A percentile compares a stretch with the other conserved stretches of the same genome.
These are phyloP conservation scores for Cruciata laevipes DNA, from an alignment of 257 asterid species.

Conservation along the genomic window DNA sequence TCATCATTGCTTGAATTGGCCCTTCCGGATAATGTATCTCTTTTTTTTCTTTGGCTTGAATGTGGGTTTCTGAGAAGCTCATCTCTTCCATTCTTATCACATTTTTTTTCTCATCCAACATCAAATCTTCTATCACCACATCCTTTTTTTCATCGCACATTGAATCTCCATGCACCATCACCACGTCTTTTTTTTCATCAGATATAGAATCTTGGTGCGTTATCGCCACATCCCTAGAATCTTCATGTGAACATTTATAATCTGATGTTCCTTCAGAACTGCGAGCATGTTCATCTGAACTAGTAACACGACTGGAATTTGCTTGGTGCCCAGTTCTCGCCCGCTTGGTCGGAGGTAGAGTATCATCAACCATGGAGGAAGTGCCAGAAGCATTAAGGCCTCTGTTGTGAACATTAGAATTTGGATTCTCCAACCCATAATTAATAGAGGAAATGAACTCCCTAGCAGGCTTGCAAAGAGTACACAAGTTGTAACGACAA, in stretches of 20 bases:
- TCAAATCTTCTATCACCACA: background rate
- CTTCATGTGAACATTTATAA: constrained; percentile 12
- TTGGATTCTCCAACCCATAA: constrained; percentile 22
- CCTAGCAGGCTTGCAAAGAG: constrained; percentile 32
- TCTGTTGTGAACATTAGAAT: constrained; percentile 14
- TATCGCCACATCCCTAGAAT: constrained; percentile 5
- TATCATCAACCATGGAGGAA: constrained; percentile 18
- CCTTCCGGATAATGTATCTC: constrained; percentile 17
- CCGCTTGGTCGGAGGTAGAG: constrained; percentile 34
- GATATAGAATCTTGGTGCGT: constrained; percentile 14
- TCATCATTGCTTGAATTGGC: constrained; percentile 12
- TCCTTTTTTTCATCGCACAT: background rate
- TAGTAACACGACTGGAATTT: constrained; percentile 19
- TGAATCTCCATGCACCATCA: background rate
- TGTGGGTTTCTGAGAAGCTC: constrained; percentile 13
- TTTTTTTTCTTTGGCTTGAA: constrained; percentile 5
- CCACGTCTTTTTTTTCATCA: background rate
- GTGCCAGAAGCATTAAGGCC: constrained; percentile 19
- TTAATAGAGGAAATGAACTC: constrained; percentile 13
- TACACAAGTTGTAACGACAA: constrained; percentile 27
- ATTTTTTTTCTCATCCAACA: background rate
- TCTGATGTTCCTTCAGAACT: constrained; percentile 7
- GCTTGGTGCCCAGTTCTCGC: constrained; percentile 28
- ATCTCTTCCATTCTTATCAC: constrained; percentile 11
- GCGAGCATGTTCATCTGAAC: constrained; percentile 15